Evolutionary conservation across 2,329 filamentous ascomycete genomes (phyloP).

Genomic region (Colletotrichum plurivorum): DNA sequence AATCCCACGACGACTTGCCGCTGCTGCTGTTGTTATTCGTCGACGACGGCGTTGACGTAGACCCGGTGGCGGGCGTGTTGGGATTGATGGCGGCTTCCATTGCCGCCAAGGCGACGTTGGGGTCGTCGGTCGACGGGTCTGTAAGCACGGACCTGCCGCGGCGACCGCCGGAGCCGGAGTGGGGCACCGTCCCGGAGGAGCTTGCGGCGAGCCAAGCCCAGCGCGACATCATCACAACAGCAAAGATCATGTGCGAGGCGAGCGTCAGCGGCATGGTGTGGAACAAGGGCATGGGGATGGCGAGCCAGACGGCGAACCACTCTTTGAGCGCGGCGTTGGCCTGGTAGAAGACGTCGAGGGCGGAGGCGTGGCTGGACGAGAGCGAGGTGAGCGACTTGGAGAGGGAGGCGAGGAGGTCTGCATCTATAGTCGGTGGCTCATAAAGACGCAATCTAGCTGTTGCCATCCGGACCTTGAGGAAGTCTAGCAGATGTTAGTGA

Average conservation of each 20-base stretch:
- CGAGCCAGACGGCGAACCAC: conserved; percentile 65
- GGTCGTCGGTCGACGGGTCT: conserved; percentile 1
- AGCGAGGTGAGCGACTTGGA: conserved; percentile 58
- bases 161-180: too few relatives aligned
- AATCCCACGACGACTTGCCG: background rate
- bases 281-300: conserved; percentile 58
- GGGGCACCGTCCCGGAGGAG: background rate
- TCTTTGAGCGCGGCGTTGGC: conserved; percentile 61
- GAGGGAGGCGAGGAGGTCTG: conserved; percentile 56
- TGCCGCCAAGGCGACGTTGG: conserved; percentile 17
- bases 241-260: conserved; percentile 63
- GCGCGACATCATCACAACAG: conserved; percentile 64
- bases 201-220: conserved; percentile 62
- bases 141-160: background rate
- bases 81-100: conserved; percentile 33
- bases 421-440: conserved; percentile 62
- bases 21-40: background rate
- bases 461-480: conserved; percentile 57
- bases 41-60: conserved; percentile 10
- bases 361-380: conserved; percentile 54
- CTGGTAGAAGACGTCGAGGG: conserved; percentile 65
- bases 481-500: conserved; percentile 46
- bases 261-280: conserved; percentile 61
- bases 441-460: conserved; percentile 60
- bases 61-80: background rate